phyloP scores from a whole-genome alignment of 352 stramenopile genomes.

The Plasmopara viticola region DNA sequence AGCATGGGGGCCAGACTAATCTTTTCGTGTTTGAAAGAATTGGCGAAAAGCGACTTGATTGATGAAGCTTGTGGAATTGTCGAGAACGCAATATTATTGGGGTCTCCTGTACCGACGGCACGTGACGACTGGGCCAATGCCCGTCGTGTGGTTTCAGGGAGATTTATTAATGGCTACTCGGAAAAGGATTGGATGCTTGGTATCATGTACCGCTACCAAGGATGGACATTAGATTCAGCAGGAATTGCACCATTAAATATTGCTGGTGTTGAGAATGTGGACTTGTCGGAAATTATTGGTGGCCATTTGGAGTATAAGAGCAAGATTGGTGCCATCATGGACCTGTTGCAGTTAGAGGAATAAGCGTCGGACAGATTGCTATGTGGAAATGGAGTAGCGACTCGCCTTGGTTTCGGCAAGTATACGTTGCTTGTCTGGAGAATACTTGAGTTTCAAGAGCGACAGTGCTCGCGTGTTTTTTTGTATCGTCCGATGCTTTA shows the following conservation, averaged over 20 bases:
- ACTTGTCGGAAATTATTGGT: constrained; percentile 73
- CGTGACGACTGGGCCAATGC: constrained; percentile 64
- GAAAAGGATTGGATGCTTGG: constrained; percentile 88
- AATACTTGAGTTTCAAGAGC: too few species aligned
- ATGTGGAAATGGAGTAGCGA: too few species aligned
- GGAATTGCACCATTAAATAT: constrained; percentile 65
- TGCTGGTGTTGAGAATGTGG: constrained; percentile 71
- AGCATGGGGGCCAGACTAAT: constrained; percentile 87
- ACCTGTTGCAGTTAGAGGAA: constrained; percentile 61
- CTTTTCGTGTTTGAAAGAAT: constrained; percentile 84
- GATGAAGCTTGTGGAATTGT: constrained; percentile 71
- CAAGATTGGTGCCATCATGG: constrained; percentile 80
- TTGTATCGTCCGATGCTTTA: too few species aligned
- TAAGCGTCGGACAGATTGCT: constrained; percentile 9
- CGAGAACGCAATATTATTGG: constrained; percentile 85
- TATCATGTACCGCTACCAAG: constrained; percentile 87
- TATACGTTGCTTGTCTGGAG: too few species aligned
- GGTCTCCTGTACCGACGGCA: constrained; percentile 57
- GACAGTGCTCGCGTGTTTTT: too few species aligned
- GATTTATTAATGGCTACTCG: constrained; percentile 88
- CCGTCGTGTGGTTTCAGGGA: constrained; percentile 66
- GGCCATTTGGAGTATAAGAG: constrained; percentile 87
- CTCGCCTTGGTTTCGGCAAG: too few species aligned
- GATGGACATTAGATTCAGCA: constrained; percentile 71
- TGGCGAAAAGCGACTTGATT: constrained; percentile 51